These are phyloP conservation scores for Prunus yedoensis DNA, from an alignment of 331 rosid genomes.

Conservation along the genomic window DNA sequence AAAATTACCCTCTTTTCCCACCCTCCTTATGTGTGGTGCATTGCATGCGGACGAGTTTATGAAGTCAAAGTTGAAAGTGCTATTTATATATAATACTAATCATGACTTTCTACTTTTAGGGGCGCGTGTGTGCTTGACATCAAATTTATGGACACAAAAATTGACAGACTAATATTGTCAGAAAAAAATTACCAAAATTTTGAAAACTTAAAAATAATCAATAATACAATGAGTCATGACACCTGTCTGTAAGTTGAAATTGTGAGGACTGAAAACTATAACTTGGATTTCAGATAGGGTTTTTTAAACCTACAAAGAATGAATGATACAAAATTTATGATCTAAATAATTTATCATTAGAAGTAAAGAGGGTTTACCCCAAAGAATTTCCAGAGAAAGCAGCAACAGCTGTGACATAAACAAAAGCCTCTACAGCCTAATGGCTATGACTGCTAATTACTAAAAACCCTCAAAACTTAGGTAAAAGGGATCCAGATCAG, in stretches of 20 bases:
- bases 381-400: conserved; percentile 15
- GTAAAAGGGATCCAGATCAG: conserved; percentile 1
- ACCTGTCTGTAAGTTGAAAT: not conserved
- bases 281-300: no score
- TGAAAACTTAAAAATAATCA: no score
- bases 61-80: no score
- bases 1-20: no score
- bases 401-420: conserved; percentile 18
- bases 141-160: not conserved
- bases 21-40: no score
- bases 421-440: conserved; percentile 29
- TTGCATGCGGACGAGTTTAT: no score
- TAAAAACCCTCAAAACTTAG: conserved; percentile 32
- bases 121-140: not conserved
- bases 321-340: conserved; percentile 47
- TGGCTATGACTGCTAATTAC: conserved; percentile 20
- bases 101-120: no score
- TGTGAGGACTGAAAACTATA: not conserved
- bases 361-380: conserved; percentile 25
- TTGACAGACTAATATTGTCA: not conserved
- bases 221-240: not conserved
- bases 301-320: conserved; percentile 42
- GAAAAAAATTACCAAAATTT: no score
- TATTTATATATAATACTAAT: no score
- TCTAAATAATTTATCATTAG: conserved; percentile 33